A percentile compares a stretch with the other conserved stretches of the same genome.
Conservation (phyloP, 2,329 filamentous ascomycete genomes). For the Aspergillus tamarii region DNA sequence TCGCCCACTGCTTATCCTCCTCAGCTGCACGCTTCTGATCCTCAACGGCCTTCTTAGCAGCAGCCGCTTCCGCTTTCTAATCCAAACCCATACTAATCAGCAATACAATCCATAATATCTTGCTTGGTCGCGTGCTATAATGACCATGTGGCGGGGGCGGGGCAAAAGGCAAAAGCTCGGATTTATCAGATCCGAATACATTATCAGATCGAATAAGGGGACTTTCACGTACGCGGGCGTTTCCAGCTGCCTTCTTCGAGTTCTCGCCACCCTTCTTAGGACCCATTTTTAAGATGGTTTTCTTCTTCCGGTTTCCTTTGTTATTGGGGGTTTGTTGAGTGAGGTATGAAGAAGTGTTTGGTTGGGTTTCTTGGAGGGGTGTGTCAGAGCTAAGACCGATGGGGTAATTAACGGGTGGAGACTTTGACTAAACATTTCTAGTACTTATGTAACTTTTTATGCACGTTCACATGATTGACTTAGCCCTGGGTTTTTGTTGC, state of each 20-base stretch:
- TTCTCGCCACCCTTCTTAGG: constrained; percentile 74
- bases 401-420: neutral
- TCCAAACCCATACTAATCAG: neutral
- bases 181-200: constrained; percentile 1
- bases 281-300: constrained; percentile 58
- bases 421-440: neutral
- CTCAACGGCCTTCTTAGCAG: constrained; percentile 73
- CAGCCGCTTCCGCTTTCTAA: constrained; percentile 86
- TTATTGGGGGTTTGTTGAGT: neutral
- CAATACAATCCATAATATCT: neutral
- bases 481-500: no score
- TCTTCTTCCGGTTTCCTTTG: neutral
- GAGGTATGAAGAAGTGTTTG: neutral
- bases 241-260: constrained; percentile 85
- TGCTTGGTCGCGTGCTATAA: neutral
- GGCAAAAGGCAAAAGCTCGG: neutral
- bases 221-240: constrained; percentile 60
- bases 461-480: neutral
- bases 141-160: neutral
- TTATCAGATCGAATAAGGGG: neutral
- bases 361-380: constrained; percentile 3
- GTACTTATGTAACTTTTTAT: neutral
- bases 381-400: neutral
- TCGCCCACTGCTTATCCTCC: constrained; percentile 78
- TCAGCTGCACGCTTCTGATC: constrained; percentile 66